phyloP scores from a whole-genome alignment of 768 basidiomycete species.

The Multifurca ochricompacta region DNA sequence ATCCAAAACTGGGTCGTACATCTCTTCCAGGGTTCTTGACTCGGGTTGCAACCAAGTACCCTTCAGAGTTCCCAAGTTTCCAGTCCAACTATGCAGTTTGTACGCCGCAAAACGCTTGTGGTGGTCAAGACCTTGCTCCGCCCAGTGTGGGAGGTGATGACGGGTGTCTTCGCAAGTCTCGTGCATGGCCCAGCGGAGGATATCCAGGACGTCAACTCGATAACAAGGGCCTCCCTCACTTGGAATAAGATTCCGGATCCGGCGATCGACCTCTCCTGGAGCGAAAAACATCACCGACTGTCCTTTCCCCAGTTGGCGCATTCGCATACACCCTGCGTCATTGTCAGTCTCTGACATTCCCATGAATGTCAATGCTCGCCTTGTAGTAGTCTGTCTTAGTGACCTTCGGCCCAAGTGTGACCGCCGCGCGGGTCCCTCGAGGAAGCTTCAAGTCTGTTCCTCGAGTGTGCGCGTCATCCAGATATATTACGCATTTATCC shows the following conservation, averaged over 20 bases:
- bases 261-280: constrained; percentile 9
- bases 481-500: constrained; percentile 37
- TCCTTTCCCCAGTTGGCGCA: constrained; percentile 17
- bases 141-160: constrained; percentile 15
- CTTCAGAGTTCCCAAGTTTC: not conserved
- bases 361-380: constrained; percentile 27
- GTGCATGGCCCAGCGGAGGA: constrained; percentile 17
- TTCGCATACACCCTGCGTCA: constrained; percentile 16
- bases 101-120: not conserved
- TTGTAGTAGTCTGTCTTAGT: constrained; percentile 48
- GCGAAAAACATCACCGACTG: constrained; percentile 18
- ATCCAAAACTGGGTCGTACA: not conserved
- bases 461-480: constrained; percentile 46
- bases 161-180: constrained; percentile 17
- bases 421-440: constrained; percentile 33
- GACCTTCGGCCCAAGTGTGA: constrained; percentile 43
- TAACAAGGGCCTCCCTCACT: not conserved
- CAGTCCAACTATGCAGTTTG: not conserved
- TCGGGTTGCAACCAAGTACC: constrained; percentile 9
- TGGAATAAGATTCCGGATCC: constrained; percentile 3
- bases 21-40: constrained; percentile 12
- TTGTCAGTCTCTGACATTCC: not conserved
- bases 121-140: constrained; percentile 10
- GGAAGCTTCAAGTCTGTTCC: constrained; percentile 50
- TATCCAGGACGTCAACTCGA: constrained; percentile 1